A percentile compares a stretch with the other conserved stretches of the same genome.
Conservation (phyloP, 2,329 filamentous ascomycete species). For the Trichoderma citrinoviride region DNA sequence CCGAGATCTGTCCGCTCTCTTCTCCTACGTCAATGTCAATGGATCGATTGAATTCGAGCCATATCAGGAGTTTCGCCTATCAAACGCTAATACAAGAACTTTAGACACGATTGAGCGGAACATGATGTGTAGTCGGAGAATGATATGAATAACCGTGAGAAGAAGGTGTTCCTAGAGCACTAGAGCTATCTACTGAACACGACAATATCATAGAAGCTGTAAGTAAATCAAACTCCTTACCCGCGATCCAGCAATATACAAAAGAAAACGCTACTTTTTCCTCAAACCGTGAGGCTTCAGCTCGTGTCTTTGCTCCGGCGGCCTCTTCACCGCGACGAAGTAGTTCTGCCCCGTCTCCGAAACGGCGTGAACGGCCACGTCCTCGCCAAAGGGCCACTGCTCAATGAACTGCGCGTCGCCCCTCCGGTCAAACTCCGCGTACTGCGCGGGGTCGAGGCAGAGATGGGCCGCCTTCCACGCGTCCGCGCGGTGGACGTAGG, state of each 20-base stretch:
- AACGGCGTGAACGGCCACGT: constrained; percentile 43
- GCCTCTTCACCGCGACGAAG: constrained; percentile 36
- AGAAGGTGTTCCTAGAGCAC: background rate
- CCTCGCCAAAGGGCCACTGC: constrained; percentile 45
- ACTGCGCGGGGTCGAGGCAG: constrained; percentile 33
- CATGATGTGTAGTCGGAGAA: too few relatives aligned
- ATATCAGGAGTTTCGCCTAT: too few relatives aligned
- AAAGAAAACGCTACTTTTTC: background rate
- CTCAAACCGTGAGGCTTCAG: background rate
- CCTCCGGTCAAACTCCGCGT: constrained; percentile 37
- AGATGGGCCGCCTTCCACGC: constrained; percentile 37
- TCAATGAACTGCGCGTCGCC: constrained; percentile 27
- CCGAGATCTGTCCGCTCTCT: background rate
- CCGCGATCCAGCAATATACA: background rate
- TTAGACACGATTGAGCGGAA: background rate
- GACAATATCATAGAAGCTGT: too few relatives aligned
- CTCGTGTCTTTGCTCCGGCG: constrained; percentile 3
- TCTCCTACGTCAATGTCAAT: too few relatives aligned
- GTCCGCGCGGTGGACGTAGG: constrained; percentile 34
- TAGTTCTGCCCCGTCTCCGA: constrained; percentile 42
- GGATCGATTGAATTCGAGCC: too few relatives aligned
- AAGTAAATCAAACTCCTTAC: background rate
- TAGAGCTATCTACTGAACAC: background rate
- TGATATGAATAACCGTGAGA: too few relatives aligned
- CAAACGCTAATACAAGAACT: background rate